Evolutionary conservation across 129 eudicot species (phyloP).

Genomic region (Calendula officinalis): DNA sequence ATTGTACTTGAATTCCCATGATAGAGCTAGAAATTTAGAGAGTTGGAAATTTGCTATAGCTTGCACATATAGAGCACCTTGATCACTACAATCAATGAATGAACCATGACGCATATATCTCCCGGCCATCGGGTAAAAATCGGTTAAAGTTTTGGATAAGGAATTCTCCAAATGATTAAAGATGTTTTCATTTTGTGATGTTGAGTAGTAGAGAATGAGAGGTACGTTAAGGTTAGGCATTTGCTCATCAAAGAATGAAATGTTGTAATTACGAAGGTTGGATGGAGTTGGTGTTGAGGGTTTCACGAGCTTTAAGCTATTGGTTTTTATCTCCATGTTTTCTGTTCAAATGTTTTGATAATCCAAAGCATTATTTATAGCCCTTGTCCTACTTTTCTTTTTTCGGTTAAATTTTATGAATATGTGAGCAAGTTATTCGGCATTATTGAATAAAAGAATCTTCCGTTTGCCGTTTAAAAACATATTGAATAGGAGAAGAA

Average conservation of each 20-base stretch:
- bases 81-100: neutral
- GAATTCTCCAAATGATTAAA: neutral
- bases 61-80: neutral
- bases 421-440: too few relatives aligned
- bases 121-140: neutral
- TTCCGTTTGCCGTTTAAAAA: too few relatives aligned
- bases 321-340: neutral
- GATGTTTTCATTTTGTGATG: neutral
- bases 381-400: too few relatives aligned
- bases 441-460: too few relatives aligned
- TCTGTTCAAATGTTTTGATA: neutral
- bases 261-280: neutral
- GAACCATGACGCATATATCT: neutral
- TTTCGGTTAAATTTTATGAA: too few relatives aligned
- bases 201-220: conserved; percentile 1
- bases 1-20: neutral
- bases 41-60: neutral
- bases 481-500: too few relatives aligned
- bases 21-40: neutral
- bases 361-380: too few relatives aligned
- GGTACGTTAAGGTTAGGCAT: neutral
- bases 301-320: neutral
- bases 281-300: neutral
- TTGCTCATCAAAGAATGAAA: neutral
- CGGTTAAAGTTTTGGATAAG: neutral